These are phyloP conservation scores for Malassezia sympodialis DNA, from an alignment of 1,284 basidiomycete genomes.

Conservation along the genomic window DNA sequence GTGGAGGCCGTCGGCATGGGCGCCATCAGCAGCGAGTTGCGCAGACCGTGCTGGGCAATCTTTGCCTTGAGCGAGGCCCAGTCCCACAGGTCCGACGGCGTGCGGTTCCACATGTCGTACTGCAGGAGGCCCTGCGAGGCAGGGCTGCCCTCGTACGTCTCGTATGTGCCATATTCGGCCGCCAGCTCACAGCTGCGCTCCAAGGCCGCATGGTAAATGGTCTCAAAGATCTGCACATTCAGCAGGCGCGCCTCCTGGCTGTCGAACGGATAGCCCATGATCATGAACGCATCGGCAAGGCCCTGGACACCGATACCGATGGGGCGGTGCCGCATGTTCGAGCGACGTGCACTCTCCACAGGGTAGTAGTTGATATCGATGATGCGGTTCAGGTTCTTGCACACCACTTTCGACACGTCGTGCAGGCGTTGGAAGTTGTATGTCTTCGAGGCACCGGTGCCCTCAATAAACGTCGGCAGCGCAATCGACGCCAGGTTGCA, in stretches of 20 bases:
- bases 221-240: conserved; percentile 96
- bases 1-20: conserved; percentile 99
- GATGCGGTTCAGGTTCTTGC: conserved; percentile 76
- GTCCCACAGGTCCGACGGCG: conserved; percentile 88
- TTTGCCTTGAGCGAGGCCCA: conserved; percentile 80
- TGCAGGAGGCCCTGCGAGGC: conserved; percentile 80
- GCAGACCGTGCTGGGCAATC: conserved; percentile 72
- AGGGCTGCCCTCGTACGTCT: conserved; percentile 83
- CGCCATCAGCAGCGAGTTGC: conserved; percentile 87
- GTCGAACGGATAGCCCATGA: conserved; percentile 89
- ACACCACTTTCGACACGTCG: conserved; percentile 66
- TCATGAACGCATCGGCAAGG: conserved; percentile 97
- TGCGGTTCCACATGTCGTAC: conserved; percentile 89
- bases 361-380: conserved; percentile 91
- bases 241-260: conserved; percentile 74
- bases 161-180: conserved; percentile 69
- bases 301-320: conserved; percentile 97
- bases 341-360: conserved; percentile 74
- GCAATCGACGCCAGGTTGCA: conserved; percentile 98
- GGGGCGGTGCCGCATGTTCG: conserved; percentile 95
- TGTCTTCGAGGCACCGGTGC: conserved; percentile 26
- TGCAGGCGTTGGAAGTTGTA: conserved; percentile 91
- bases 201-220: conserved; percentile 90
- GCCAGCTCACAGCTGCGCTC: conserved; percentile 89
- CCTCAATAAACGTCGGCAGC: conserved; percentile 58